Evolutionary conservation across 768 basidiomycete genomes (phyloP).

Genomic region (Boletus speciosus): DNA sequence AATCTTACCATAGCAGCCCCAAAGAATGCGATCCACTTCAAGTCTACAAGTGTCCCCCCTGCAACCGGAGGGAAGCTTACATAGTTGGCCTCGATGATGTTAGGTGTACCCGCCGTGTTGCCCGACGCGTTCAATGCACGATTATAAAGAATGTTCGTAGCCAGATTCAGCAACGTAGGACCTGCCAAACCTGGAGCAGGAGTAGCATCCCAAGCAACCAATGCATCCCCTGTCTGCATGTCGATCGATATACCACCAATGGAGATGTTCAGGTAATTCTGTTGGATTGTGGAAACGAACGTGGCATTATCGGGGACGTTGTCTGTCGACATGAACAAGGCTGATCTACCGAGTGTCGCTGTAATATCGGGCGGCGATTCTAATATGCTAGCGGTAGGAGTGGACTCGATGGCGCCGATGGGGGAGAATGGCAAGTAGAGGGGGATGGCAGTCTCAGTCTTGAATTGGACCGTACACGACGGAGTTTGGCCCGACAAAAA

Average conservation of each 20-base stretch:
- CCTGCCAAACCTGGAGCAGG: constrained; percentile 57
- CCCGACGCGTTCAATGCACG: constrained; percentile 54
- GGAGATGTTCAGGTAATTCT: constrained; percentile 52
- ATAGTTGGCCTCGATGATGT: constrained; percentile 58
- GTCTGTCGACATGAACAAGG: constrained; percentile 33
- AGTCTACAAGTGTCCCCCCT: constrained; percentile 52
- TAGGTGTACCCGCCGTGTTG: constrained; percentile 34
- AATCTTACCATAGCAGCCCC: constrained; percentile 62
- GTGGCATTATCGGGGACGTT: constrained; percentile 55
- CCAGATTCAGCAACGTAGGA: constrained; percentile 62
- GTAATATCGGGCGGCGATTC: constrained; percentile 54
- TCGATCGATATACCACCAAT: constrained; percentile 71
- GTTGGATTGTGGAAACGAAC: constrained; percentile 51
- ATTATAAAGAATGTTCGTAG: constrained; percentile 64
- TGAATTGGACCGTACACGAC: constrained; percentile 46
- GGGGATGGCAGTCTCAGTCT: constrained; percentile 37
- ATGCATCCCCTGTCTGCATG: constrained; percentile 40
- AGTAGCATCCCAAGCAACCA: constrained; percentile 71
- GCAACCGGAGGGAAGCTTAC: constrained; percentile 54
- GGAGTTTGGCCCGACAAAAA: constrained; percentile 53
- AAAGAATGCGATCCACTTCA: constrained; percentile 78
- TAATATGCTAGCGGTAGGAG: constrained; percentile 38
- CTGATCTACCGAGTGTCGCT: constrained; percentile 42
- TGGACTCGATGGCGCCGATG: constrained; percentile 31
- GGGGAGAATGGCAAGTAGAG: constrained; percentile 56